Base-by-base conservation (phyloP, 768 basidiomycete genomes). In the Paxillus ammoniavirescens region DNA sequence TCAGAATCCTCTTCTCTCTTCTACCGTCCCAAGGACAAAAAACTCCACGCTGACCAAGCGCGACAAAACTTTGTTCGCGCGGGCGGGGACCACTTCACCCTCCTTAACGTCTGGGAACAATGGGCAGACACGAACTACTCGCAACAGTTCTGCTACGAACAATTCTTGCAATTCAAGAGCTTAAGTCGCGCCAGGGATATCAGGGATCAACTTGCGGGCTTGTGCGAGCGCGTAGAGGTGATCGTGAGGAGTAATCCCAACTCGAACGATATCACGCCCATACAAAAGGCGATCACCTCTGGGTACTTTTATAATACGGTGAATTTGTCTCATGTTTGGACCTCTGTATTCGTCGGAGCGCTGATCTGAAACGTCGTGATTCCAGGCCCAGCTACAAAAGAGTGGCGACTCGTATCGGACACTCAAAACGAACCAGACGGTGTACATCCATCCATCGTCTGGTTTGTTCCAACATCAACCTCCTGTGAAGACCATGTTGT, bases 121-220 rank as follows among this genome's bases (percentile, higher is more conserved):
- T 99, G 97, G 97, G 91, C 91, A 17, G 97, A 99, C 58, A 92
- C 95, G 21, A 93, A 93, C 64, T 98, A 94, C 67, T 95, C 93
- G 18, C 93, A 98, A 67, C 92, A 95, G 63, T 97, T 93, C 73
- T 95, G 93, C 64, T 97, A 95, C 67, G 94, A 96, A 65, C 91
- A 95, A 59, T 98, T 91, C 74, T 71, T 97, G 46, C 95, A 96
- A 67, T 94, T 87, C 80, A 97, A 98, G 79, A 92, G 90, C 57
- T 75, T 99, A 23, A 90, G 87, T 63, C 82, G 97, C 37, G 96
- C 97, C 0, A 86, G 97, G 26, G 96, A 99, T 71, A 96, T 99
- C 61, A 86, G 97, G 23, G 91, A 94, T 66, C 95, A 99, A 71
- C 81, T 99, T 15, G 94, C 97, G 2, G 89, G 87, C 8, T 75